Base-by-base conservation (phyloP, 345 rosid species). In the Leavenworthia alabamica region DNA sequence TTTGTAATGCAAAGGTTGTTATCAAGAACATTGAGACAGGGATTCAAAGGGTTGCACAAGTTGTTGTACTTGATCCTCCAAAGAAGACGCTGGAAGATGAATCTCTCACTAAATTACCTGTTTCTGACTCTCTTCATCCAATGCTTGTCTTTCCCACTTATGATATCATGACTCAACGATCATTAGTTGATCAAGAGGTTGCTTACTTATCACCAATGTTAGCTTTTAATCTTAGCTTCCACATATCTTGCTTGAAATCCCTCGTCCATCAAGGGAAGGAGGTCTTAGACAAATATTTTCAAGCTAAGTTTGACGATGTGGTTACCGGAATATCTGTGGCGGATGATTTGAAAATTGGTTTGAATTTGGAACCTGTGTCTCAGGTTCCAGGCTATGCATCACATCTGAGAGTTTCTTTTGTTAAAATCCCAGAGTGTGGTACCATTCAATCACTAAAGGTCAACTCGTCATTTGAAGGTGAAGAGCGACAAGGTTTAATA, bases 391-490 rank as follows among this genome's bases (percentile, higher is more conserved):
- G 73, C 14, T 87, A 81, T 75, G 99, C 99, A n/a, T 85, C 96
- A 4, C 96, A 89, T 66, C 67, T 89, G 73, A 78, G 96, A 73
- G 81, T 77, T 81, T 86, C 97, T 23, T 89, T 89, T 62, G 77
- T 89, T 66, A 93, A 87, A 81, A 78, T 89, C 24, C 99, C 97
- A 2, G 96, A 93, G 64, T 93, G 97, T 74, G 91, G 97, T 64
- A 74, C 76, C 29, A 80, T 93, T 44, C 85, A 73, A 54, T 79
- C 88, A 20, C 60, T 93, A 67, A 83, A 48, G 73, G 79, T 82
- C 36, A 75, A 14, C 64, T 87, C 97, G 0, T 54, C 79, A 3
- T 60, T 79, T 73, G 96, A 93, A 76, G 83, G 78, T 13, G 94
- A 93, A 60, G 91, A 82, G 61, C 84, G 99, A 37, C 97, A 93